Evolutionary conservation across 768 basidiomycete species (phyloP).

Genomic region (Suillus hirtellus): DNA sequence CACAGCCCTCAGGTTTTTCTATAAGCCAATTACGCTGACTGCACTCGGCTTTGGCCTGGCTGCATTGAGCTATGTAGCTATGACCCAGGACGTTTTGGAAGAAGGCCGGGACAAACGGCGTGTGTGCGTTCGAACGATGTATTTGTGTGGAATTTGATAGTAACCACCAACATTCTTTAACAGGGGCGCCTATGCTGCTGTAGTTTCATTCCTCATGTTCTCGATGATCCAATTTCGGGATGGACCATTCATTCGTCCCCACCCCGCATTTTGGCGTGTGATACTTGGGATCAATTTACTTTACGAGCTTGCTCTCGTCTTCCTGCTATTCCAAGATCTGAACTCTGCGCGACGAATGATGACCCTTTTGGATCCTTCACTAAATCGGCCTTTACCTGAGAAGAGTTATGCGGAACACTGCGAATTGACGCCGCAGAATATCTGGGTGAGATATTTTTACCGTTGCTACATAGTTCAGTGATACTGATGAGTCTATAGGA

Average conservation of each 20-base stretch:
- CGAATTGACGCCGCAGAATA: constrained; percentile 53
- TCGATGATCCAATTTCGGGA: constrained; percentile 89
- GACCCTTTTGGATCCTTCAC: constrained; percentile 69
- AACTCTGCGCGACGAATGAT: constrained; percentile 76
- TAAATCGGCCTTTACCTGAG: constrained; percentile 76
- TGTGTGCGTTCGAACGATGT: constrained; percentile 51
- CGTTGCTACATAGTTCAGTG: background rate
- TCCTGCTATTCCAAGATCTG: constrained; percentile 84
- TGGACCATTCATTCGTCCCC: constrained; percentile 85
- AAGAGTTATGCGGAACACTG: constrained; percentile 88
- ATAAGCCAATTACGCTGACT: constrained; percentile 79
- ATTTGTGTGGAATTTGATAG: background rate
- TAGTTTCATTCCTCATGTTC: constrained; percentile 74
- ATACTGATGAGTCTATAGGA: constrained; percentile 41
- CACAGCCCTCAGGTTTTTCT: constrained; percentile 69
- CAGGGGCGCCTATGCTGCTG: constrained; percentile 77
- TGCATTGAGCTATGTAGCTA: constrained; percentile 78
- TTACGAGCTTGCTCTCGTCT: constrained; percentile 82
- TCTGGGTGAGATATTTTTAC: constrained; percentile 57
- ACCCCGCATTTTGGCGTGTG: constrained; percentile 84
- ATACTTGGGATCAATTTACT: constrained; percentile 80
- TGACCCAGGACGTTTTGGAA: constrained; percentile 78
- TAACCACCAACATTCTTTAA: constrained; percentile 8
- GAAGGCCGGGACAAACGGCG: constrained; percentile 82
- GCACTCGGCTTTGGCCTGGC: constrained; percentile 67